These are phyloP conservation scores for Exophiala bonariae DNA, from an alignment of 2,329 filamentous ascomycete species.

Conservation along the genomic window DNA sequence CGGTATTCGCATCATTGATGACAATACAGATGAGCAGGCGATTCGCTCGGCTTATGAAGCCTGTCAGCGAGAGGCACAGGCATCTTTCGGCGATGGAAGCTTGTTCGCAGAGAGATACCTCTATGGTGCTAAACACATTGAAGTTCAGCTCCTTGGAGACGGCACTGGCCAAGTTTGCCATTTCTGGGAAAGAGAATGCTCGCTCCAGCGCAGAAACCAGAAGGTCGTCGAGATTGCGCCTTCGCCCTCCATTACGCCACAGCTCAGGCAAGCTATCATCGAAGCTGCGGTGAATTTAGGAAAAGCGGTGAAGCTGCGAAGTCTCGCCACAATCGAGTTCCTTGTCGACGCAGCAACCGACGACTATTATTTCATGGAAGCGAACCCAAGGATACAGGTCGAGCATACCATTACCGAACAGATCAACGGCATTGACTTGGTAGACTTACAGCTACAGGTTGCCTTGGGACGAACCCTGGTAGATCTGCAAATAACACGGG, in stretches of 20 bases:
- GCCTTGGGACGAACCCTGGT: constrained; percentile 22
- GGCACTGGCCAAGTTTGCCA: constrained; percentile 97
- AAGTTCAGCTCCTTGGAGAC: constrained; percentile 96
- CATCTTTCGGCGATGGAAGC: constrained; percentile 95
- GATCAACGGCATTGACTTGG: constrained; percentile 55
- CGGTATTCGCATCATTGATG: constrained; percentile 97
- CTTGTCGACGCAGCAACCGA: constrained; percentile 94
- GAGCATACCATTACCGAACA: constrained; percentile 63
- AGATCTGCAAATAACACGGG: constrained; percentile 15
- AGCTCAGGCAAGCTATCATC: constrained; percentile 82
- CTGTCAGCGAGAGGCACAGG: constrained; percentile 95
- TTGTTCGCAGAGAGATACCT: constrained; percentile 99
- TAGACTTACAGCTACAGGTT: constrained; percentile 55
- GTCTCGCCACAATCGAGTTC: constrained; percentile 98
- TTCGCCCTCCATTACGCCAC: constrained; percentile 84
- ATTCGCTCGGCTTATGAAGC: constrained; percentile 70
- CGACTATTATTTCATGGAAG: constrained; percentile 69
- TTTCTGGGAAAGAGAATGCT: constrained; percentile 98
- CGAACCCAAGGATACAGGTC: constrained; percentile 62
- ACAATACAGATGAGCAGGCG: constrained; percentile 77
- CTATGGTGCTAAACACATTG: constrained; percentile 98
- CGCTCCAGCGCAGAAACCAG: constrained; percentile 95
- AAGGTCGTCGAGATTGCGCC: constrained; percentile 98
- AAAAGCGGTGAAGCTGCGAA: constrained; percentile 95
- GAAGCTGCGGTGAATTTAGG: constrained; percentile 89